Evolutionary conservation across 495 filamentous ascomycete species (phyloP).

Genomic region (Penicillium longicatenatum): DNA sequence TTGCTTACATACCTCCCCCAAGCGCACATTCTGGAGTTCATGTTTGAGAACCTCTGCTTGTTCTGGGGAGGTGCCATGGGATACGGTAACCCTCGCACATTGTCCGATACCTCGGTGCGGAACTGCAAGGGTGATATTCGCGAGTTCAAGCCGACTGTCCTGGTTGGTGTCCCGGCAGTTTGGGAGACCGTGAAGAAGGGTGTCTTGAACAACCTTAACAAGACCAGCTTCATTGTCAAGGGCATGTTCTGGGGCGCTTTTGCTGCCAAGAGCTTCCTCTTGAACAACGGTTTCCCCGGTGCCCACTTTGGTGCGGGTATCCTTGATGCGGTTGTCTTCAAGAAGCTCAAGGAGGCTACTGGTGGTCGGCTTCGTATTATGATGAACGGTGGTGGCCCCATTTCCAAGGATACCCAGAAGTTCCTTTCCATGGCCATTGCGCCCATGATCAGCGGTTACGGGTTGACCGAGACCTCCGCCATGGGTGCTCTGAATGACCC

Average conservation of each 20-base stretch:
- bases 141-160: slow-evolving; percentile 87
- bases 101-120: slow-evolving; percentile 85
- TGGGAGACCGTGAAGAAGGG: slow-evolving; percentile 99
- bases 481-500: slow-evolving; percentile 95
- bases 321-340: slow-evolving; percentile 80
- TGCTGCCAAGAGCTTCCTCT: slow-evolving; percentile 77
- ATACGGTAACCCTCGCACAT: slow-evolving; percentile 90
- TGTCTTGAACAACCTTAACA: slow-evolving; percentile 82
- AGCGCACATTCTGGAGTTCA: slow-evolving; percentile 95
- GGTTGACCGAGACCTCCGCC: slow-evolving; percentile 90
- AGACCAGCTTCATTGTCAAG: slow-evolving; percentile 68
- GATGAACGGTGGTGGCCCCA: slow-evolving; percentile 85
- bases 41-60: slow-evolving; percentile 90
- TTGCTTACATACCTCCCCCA: slow-evolving; percentile 91
- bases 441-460: slow-evolving; percentile 93
- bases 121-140: slow-evolving; percentile 96
- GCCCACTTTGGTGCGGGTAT: slow-evolving; percentile 59
- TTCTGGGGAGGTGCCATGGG: slow-evolving; percentile 98
- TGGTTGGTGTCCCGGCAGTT: slow-evolving; percentile 94
- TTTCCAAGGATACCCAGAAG: slow-evolving; percentile 82
- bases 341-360: slow-evolving; percentile 89
- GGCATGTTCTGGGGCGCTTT: slow-evolving; percentile 94
- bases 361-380: slow-evolving; percentile 78
- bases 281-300: slow-evolving; percentile 76
- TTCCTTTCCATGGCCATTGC: slow-evolving; percentile 89